phyloP scores from a whole-genome alignment of 1,284 basidiomycete species.

The Marasmius oreades region DNA sequence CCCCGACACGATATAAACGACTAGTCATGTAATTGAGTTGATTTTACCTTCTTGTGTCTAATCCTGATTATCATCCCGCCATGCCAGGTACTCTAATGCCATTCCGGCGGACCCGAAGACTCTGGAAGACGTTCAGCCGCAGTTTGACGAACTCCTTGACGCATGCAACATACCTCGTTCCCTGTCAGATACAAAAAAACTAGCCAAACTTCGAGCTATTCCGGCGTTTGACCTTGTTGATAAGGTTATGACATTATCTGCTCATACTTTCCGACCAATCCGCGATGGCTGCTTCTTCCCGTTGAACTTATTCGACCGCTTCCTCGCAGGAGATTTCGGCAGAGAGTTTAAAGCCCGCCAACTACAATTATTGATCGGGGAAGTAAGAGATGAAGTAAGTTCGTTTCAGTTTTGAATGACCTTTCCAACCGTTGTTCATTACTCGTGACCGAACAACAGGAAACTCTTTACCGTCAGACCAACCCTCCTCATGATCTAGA shows the following conservation, averaged over 20 bases:
- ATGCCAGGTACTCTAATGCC: conserved; percentile 14
- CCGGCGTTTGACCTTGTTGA: conserved; percentile 10
- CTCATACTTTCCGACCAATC: conserved; percentile 14
- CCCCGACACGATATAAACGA: conserved; percentile 8
- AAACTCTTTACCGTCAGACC: conserved; percentile 15
- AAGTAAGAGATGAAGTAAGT: conserved; percentile 14
- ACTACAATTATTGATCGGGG: conserved; percentile 12
- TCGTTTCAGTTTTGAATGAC: not conserved
- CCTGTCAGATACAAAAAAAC: conserved; percentile 12
- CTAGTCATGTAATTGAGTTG: conserved; percentile 13
- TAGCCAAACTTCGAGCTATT: conserved; percentile 10
- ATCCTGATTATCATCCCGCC: not conserved
- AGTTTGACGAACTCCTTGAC: conserved; percentile 13
- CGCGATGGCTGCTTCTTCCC: conserved; percentile 14
- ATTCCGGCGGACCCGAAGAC: conserved; percentile 16
- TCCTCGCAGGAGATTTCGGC: conserved; percentile 12
- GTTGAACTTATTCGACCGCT: conserved; percentile 12
- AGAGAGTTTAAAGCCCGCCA: conserved; percentile 11
- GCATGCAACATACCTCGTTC: conserved; percentile 9
- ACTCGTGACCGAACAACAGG: conserved; percentile 1
- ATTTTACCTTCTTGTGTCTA: not conserved
- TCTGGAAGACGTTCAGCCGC: conserved; percentile 14
- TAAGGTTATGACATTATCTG: conserved; percentile 12
- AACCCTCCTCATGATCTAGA: conserved; percentile 14
- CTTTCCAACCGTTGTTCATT: not conserved